phyloP scores from a whole-genome alignment of 352 stramenopile genomes.

The Peronospora tabacina region DNA sequence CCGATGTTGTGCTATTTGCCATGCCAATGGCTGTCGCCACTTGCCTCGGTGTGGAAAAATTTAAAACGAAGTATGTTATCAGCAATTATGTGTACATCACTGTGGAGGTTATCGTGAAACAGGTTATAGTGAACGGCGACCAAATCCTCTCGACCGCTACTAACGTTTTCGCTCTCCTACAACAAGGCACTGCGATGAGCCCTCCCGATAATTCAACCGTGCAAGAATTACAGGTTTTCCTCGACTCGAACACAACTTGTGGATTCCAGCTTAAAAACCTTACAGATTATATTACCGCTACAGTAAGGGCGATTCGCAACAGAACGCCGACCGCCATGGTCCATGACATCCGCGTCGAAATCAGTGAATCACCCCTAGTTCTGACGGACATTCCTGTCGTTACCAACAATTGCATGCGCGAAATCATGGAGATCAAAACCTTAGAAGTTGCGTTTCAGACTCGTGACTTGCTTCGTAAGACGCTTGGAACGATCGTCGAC shows the following conservation, averaged over 20 bases:
- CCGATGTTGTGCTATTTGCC: constrained; percentile 20
- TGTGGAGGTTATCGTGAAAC: constrained; percentile 24
- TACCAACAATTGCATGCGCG: constrained; percentile 30
- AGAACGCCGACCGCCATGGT: constrained; percentile 5
- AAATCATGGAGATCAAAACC: constrained; percentile 19
- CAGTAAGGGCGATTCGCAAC: constrained; percentile 16
- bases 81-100: constrained; percentile 14
- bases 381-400: constrained; percentile 22
- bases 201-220: constrained; percentile 15
- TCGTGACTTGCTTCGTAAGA: constrained; percentile 25
- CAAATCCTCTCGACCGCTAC: constrained; percentile 20
- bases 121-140: constrained; percentile 21
- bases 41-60: constrained; percentile 19
- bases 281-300: constrained; percentile 21
- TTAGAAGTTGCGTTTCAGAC: constrained; percentile 21
- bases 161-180: constrained; percentile 18
- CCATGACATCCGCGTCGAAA: constrained; percentile 24
- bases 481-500: constrained; percentile 24
- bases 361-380: constrained; percentile 22
- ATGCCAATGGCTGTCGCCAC: constrained; percentile 23
- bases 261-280: constrained; percentile 30
- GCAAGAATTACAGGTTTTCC: constrained; percentile 21
- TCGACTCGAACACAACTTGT: constrained; percentile 29
- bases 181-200: constrained; percentile 11
- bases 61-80: constrained; percentile 5